phyloP scores from a whole-genome alignment of 2,329 filamentous ascomycete genomes.

The Talaromyces sp. region DNA sequence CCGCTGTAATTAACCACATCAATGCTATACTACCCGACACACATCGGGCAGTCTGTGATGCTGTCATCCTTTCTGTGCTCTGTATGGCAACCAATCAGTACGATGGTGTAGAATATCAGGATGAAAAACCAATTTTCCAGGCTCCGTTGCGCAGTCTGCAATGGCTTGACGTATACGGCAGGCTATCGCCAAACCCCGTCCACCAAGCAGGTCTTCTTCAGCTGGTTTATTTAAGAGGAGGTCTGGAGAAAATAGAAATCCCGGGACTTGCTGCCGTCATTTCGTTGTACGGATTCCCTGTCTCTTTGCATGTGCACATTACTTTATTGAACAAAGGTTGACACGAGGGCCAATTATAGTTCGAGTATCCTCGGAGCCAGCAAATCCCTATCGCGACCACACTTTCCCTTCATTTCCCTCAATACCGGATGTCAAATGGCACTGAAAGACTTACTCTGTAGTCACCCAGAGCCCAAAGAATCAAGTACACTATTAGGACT shows the following conservation, averaged over 20 bases:
- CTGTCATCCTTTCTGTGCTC: conserved; percentile 10
- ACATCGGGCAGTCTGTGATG: conserved; percentile 15
- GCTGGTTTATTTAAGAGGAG: conserved; percentile 25
- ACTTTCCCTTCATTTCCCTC: conserved; percentile 1
- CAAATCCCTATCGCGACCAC: conserved; percentile 3
- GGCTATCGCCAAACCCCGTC: conserved; percentile 17
- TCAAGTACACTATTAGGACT: background rate
- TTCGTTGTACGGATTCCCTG: conserved; percentile 24
- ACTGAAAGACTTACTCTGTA: background rate
- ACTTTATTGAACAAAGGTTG: too few species aligned
- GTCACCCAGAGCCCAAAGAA: background rate
- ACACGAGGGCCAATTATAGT: background rate
- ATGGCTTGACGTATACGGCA: conserved; percentile 22
- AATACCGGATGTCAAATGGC: background rate
- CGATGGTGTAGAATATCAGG: background rate
- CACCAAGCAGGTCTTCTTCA: conserved; percentile 18
- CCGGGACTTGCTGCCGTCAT: conserved; percentile 30
- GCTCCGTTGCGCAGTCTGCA: conserved; percentile 21
- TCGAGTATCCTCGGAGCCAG: background rate
- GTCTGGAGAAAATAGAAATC: conserved; percentile 26
- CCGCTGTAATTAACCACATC: background rate
- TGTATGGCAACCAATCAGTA: conserved; percentile 3
- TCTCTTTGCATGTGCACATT: too few species aligned
- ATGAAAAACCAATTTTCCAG: conserved; percentile 10
- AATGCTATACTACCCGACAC: conserved; percentile 10